phyloP scores from a whole-genome alignment of 148 eudicot genomes.

The Chenopodium quinoa region DNA sequence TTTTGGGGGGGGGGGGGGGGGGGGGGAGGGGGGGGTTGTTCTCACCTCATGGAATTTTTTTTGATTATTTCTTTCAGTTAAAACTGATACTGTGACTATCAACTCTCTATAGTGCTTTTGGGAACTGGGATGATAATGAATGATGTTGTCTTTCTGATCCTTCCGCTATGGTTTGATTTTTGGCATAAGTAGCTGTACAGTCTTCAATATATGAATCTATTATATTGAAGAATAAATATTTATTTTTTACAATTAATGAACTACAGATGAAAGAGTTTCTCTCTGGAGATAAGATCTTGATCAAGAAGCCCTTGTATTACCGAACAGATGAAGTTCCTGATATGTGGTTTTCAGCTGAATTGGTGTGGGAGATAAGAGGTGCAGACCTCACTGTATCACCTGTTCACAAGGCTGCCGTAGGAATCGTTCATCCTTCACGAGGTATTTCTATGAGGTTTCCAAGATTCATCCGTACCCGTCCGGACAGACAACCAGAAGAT shows the following conservation, averaged over 20 bases:
- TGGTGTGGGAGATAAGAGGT: constrained; percentile 93
- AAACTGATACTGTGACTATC: not conserved
- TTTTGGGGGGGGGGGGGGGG: too few relatives aligned
- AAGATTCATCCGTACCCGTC: constrained; percentile 54
- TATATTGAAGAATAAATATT: not conserved
- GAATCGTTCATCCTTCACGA: constrained; percentile 78
- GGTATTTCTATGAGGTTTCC: constrained; percentile 93
- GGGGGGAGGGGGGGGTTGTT: too few relatives aligned
- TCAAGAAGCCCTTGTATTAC: constrained; percentile 75
- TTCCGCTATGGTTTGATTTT: not conserved
- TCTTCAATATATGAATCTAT: not conserved
- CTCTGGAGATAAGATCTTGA: constrained; percentile 65
- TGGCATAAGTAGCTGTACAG: not conserved
- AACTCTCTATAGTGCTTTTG: not conserved
- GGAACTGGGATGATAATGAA: not conserved
- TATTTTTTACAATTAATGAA: not conserved
- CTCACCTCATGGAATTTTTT: too few relatives aligned
- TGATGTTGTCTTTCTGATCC: not conserved
- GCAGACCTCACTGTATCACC: constrained; percentile 93
- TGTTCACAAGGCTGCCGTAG: constrained; percentile 88
- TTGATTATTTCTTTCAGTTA: not conserved
- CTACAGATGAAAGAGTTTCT: constrained; percentile 87
- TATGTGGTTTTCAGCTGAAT: constrained; percentile 83
- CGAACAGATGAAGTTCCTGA: constrained; percentile 76
- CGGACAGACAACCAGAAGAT: constrained; percentile 79